Percentiles rank a stretch among this genome's conserved stretches.
These are phyloP conservation scores for Monilinia vaccinii-corymbosi DNA, from an alignment of 2,329 filamentous ascomycete genomes.

Conservation along the genomic window DNA sequence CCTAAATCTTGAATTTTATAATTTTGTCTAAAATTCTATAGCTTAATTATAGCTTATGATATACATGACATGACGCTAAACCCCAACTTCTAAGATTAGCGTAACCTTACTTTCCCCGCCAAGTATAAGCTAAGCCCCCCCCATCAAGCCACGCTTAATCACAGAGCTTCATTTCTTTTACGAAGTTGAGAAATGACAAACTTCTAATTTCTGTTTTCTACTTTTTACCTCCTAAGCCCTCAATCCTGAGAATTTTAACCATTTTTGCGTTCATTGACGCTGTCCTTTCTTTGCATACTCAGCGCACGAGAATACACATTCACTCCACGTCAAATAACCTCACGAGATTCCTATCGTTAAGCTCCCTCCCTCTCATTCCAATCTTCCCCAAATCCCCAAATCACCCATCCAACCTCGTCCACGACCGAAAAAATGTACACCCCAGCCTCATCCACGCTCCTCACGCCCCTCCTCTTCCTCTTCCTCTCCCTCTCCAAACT, in stretches of 20 bases:
- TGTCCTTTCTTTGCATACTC: conserved; percentile 3
- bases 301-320: background rate
- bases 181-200: background rate
- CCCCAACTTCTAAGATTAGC: background rate
- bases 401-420: background rate
- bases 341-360: background rate
- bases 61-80: too few species aligned
- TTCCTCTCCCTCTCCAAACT: conserved; percentile 11
- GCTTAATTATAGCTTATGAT: too few species aligned
- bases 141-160: background rate
- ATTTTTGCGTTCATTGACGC: conserved; percentile 1
- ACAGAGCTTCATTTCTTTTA: background rate
- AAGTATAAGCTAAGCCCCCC: background rate
- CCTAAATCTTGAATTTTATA: too few species aligned
- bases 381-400: background rate
- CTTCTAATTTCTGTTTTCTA: background rate
- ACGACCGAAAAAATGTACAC: conserved; percentile 16
- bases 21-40: too few species aligned
- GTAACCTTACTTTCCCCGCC: background rate
- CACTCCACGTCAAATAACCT: background rate
- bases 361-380: background rate
- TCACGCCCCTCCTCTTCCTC: conserved; percentile 16
- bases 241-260: background rate
- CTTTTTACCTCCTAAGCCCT: too few species aligned
- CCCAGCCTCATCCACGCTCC: conserved; percentile 11